Conservation (phyloP, 2,329 filamentous ascomycete genomes). For the Beauveria medogensis region DNA sequence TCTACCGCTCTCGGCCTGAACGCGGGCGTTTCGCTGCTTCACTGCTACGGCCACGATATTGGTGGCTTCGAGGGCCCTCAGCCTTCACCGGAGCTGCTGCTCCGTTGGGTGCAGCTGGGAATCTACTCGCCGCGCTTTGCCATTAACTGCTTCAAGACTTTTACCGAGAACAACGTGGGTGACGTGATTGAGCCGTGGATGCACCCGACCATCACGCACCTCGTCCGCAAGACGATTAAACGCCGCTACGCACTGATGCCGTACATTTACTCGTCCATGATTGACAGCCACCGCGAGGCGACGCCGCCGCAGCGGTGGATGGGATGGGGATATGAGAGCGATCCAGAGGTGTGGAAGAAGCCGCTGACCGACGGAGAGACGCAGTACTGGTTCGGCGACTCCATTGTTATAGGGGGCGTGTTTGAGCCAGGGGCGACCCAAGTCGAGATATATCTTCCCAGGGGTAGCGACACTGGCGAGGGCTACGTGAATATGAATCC, state of each 20-base stretch:
- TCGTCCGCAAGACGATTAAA: conserved; percentile 58
- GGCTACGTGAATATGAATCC: conserved; percentile 57
- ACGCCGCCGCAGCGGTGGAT: conserved; percentile 62
- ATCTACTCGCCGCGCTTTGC: conserved; percentile 63
- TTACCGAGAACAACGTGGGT: conserved; percentile 56
- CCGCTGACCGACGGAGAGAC: conserved; percentile 54
- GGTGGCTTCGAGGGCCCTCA: conserved; percentile 69
- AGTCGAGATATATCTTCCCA: conserved; percentile 55
- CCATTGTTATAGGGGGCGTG: conserved; percentile 57
- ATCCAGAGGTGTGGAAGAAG: conserved; percentile 57
- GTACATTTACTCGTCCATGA: conserved; percentile 58
- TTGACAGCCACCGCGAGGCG: conserved; percentile 54
- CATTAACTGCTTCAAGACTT: conserved; percentile 73
- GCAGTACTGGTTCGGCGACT: conserved; percentile 66
- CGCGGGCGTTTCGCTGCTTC: conserved; percentile 59
- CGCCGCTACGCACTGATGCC: conserved; percentile 64
- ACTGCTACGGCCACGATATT: conserved; percentile 66
- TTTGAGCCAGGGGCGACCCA: conserved; percentile 50
- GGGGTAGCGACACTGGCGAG: conserved; percentile 35
- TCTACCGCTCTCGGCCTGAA: conserved; percentile 62
- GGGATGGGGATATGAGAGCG: conserved; percentile 63
- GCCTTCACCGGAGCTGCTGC: conserved; percentile 59
- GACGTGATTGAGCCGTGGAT: conserved; percentile 75
- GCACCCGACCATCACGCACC: conserved; percentile 58
- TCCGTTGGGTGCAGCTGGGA: conserved; percentile 67